Evolutionary conservation across 2,329 filamentous ascomycete species (phyloP).

Genomic region (Monosporascus sp.): DNA sequence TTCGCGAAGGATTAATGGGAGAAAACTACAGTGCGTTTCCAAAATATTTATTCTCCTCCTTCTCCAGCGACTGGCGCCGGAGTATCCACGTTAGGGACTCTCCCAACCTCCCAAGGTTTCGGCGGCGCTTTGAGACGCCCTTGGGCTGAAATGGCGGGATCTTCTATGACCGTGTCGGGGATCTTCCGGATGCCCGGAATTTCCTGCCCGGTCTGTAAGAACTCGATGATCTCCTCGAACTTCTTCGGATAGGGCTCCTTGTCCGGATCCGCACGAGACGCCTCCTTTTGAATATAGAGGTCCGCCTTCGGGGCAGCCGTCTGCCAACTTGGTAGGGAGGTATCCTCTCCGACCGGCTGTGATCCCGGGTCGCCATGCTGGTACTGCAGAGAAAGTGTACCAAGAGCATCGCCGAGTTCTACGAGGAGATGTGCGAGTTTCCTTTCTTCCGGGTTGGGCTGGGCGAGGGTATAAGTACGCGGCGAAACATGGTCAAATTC

Average conservation of each 20-base stretch:
- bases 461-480: background rate
- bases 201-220: slow-evolving; percentile 65
- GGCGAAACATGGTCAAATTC: background rate
- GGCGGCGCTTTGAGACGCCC: slow-evolving; percentile 25
- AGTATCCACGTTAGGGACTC: slow-evolving; percentile 7
- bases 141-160: slow-evolving; percentile 38
- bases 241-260: slow-evolving; percentile 62
- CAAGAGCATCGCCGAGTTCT: slow-evolving; percentile 16
- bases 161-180: slow-evolving; percentile 62
- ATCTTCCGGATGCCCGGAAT: slow-evolving; percentile 74
- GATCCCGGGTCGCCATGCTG: background rate
- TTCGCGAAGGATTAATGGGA: background rate
- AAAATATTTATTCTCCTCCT: slow-evolving; percentile 1
- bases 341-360: slow-evolving; percentile 1
- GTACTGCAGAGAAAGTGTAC: slow-evolving; percentile 12
- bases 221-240: slow-evolving; percentile 69
- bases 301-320: slow-evolving; percentile 25
- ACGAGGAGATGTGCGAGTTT: slow-evolving; percentile 15
- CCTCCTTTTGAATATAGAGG: slow-evolving; percentile 23
- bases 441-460: slow-evolving; percentile 16
- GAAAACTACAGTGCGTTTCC: background rate
- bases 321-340: slow-evolving; percentile 27
- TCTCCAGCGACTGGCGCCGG: background rate
- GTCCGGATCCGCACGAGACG: slow-evolving; percentile 9
- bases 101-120: slow-evolving; percentile 64